Evolutionary conservation across 257 asterid genomes (phyloP).

Genomic region (Plantago elongata): DNA sequence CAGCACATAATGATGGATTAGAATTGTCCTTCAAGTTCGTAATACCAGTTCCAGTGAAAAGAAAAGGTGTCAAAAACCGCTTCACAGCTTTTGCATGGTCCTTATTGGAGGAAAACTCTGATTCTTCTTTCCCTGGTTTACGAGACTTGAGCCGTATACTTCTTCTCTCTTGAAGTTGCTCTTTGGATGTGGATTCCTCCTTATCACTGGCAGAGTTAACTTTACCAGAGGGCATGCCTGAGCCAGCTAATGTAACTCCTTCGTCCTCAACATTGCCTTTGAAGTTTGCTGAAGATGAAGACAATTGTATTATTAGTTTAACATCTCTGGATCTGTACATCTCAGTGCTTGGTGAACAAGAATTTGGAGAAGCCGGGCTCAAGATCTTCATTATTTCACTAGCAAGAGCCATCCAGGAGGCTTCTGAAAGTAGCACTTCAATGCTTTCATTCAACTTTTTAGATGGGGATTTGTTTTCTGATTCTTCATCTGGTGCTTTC

Average conservation of each 20-base stretch:
- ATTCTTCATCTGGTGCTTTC: constrained; percentile 51
- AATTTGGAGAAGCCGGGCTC: constrained; percentile 28
- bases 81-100: constrained; percentile 72
- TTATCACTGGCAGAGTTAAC: constrained; percentile 46
- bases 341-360: constrained; percentile 37
- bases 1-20: constrained; percentile 33
- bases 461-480: constrained; percentile 29
- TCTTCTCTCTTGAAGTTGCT: constrained; percentile 97
- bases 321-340: constrained; percentile 40
- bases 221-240: constrained; percentile 30
- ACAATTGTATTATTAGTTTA: constrained; percentile 47
- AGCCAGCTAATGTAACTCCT: constrained; percentile 34
- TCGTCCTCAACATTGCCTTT: constrained; percentile 32
- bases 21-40: constrained; percentile 30
- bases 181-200: constrained; percentile 53
- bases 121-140: constrained; percentile 85
- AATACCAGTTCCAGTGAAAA: constrained; percentile 40
- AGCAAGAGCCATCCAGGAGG: constrained; percentile 78
- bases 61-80: constrained; percentile 63
- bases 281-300: constrained; percentile 43
- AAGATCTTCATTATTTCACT: constrained; percentile 54
- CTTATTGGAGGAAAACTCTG: constrained; percentile 57
- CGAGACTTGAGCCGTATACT: constrained; percentile 94
- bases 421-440: constrained; percentile 66
- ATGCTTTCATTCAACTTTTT: constrained; percentile 59